Conservation (phyloP, 495 filamentous ascomycete species). For the Aspergillus ostianus region DNA sequence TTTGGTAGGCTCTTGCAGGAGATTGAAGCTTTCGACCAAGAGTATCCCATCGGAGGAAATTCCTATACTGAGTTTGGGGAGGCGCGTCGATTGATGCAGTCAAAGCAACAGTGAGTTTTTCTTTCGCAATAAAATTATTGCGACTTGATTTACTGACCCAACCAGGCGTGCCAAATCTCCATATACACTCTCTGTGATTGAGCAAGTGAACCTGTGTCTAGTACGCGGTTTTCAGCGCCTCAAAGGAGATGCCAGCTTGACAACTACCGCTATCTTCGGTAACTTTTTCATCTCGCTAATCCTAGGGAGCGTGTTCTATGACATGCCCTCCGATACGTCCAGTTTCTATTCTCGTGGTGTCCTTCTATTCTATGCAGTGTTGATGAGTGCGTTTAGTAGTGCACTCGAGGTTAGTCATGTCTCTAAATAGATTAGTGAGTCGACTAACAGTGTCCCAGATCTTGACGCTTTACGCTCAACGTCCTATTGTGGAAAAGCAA, state of each 20-base stretch:
- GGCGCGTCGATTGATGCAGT: conserved; percentile 23
- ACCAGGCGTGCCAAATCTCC: conserved; percentile 28
- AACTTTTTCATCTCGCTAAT: conserved; percentile 72
- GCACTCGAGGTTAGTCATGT: conserved; percentile 64
- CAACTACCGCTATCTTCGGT: conserved; percentile 62
- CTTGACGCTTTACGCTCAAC: conserved; percentile 51
- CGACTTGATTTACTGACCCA: neutral
- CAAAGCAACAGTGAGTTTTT: conserved; percentile 10
- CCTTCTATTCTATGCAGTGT: conserved; percentile 78
- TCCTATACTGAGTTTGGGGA: conserved; percentile 21
- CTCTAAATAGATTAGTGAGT: conserved; percentile 44
- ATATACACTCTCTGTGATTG: conserved; percentile 34
- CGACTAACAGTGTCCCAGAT: conserved; percentile 38
- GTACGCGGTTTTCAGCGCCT: conserved; percentile 49
- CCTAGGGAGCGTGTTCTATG: conserved; percentile 76
- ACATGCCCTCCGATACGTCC: conserved; percentile 54
- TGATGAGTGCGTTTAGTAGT: conserved; percentile 75
- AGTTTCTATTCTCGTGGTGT: conserved; percentile 73
- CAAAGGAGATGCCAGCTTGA: conserved; percentile 65
- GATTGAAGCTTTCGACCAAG: conserved; percentile 40
- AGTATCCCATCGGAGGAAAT: conserved; percentile 22
- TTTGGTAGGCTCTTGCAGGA: conserved; percentile 44
- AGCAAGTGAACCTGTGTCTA: conserved; percentile 41
- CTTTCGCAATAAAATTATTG: conserved; percentile 13
- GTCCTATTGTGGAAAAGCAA: conserved; percentile 64